These are phyloP conservation scores for Apiotrichum sp. DNA, from an alignment of 1,284 basidiomycete species.

Conservation along the genomic window DNA sequence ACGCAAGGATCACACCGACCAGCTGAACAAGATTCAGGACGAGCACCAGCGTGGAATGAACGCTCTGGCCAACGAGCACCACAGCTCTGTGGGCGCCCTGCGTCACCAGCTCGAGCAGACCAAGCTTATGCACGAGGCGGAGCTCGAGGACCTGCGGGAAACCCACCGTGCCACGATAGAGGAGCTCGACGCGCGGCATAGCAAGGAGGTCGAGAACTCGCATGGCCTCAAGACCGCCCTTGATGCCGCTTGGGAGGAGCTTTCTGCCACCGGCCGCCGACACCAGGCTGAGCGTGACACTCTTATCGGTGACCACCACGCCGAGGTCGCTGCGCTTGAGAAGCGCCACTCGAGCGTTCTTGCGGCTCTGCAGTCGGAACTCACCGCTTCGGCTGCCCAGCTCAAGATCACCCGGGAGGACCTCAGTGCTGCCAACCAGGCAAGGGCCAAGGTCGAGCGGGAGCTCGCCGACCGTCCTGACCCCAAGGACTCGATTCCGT, in stretches of 20 bases:
- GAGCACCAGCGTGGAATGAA: conserved; percentile 12
- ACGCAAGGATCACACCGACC: conserved; percentile 29
- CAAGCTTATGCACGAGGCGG: conserved; percentile 7
- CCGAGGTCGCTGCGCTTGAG: conserved; percentile 19
- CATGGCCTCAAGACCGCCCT: conserved; percentile 14
- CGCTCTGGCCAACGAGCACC: conserved; percentile 18
- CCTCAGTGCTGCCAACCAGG: conserved; percentile 12
- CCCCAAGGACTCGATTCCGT: conserved; percentile 10
- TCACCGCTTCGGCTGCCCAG: conserved; percentile 6
- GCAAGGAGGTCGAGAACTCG: conserved; percentile 6
- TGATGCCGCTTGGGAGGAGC: conserved; percentile 20
- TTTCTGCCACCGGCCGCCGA: conserved; percentile 8
- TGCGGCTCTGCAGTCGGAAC: conserved; percentile 13
- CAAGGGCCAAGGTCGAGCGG: conserved; percentile 15
- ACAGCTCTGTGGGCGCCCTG: conserved; percentile 3
- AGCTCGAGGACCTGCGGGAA: conserved; percentile 20
- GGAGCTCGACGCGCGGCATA: conserved; percentile 16
- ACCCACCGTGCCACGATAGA: conserved; percentile 15
- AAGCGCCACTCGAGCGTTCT: conserved; percentile 18
- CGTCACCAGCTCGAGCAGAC: conserved; percentile 11
- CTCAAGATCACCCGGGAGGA: conserved; percentile 11
- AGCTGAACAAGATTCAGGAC: conserved; percentile 16
- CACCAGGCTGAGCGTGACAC: conserved; percentile 21
- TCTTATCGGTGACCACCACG: conserved; percentile 21
- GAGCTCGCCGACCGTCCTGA: conserved; percentile 14